Conservation (phyloP, 2,329 filamentous ascomycete genomes). For the Seiridium unicorne region DNA sequence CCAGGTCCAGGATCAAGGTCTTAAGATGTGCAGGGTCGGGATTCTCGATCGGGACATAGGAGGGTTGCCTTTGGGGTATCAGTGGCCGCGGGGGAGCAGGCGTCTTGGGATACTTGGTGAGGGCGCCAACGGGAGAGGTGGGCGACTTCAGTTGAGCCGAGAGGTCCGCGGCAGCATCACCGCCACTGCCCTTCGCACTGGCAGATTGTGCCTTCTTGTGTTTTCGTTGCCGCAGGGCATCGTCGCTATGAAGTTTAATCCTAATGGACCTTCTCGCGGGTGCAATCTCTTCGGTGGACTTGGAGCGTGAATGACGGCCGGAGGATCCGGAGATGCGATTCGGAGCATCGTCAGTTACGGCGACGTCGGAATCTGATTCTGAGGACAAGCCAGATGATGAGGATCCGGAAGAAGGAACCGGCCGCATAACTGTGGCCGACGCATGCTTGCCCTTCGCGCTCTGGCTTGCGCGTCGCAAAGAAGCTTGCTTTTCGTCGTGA, state of each 20-base stretch:
- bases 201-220: slow-evolving; percentile 59
- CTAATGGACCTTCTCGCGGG: slow-evolving; percentile 78
- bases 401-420: slow-evolving; percentile 41
- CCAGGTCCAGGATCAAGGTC: slow-evolving; percentile 90
- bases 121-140: slow-evolving; percentile 72
- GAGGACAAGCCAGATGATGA: slow-evolving; percentile 66
- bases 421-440: slow-evolving; percentile 20
- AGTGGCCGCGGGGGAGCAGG: slow-evolving; percentile 87
- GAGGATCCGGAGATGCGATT: slow-evolving; percentile 24
- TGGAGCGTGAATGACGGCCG: slow-evolving; percentile 60
- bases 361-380: slow-evolving; percentile 66
- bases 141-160: slow-evolving; percentile 90
- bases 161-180: slow-evolving; percentile 46
- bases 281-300: slow-evolving; percentile 65
- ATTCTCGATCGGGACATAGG: slow-evolving; percentile 68
- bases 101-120: slow-evolving; percentile 88
- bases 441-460: slow-evolving; percentile 20
- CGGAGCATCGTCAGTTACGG: slow-evolving; percentile 28
- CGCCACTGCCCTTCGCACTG: slow-evolving; percentile 40
- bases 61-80: slow-evolving; percentile 85
- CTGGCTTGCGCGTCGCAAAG: slow-evolving; percentile 22
- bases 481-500: slow-evolving; percentile 27
- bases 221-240: slow-evolving; percentile 70
- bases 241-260: slow-evolving; percentile 83
- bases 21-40: slow-evolving; percentile 68